These are phyloP conservation scores for Claviceps fusiformis DNA, from an alignment of 2,329 filamentous ascomycete genomes.

Conservation along the genomic window DNA sequence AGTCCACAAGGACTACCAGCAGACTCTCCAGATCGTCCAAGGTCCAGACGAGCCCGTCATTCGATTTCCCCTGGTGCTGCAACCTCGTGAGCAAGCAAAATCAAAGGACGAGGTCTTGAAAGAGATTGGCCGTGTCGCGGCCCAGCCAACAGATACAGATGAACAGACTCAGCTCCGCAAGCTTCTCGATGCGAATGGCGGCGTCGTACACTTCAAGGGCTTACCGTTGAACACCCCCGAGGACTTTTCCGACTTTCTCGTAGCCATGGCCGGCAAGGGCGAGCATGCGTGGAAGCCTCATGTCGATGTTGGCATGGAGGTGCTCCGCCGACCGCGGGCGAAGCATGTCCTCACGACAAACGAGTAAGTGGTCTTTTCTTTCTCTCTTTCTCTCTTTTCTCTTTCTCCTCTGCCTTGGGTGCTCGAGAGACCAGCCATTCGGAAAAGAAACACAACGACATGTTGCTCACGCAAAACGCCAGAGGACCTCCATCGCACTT, in stretches of 20 bases:
- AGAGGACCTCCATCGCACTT: neutral
- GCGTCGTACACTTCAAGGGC: neutral
- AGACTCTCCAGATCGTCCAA: neutral
- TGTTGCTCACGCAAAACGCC: neutral
- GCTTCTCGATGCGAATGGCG: neutral
- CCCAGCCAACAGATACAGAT: neutral
- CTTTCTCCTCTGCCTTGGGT: too few species aligned
- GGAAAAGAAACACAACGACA: neutral
- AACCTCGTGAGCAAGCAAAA: neutral
- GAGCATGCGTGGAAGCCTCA: neutral
- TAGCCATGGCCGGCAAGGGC: neutral
- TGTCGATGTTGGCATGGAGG: neutral
- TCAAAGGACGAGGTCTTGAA: neutral
- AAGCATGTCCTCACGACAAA: neutral
- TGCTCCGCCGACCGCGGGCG: neutral
- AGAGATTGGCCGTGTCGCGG: neutral
- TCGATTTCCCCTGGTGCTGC: neutral
- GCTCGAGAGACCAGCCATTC: too few species aligned
- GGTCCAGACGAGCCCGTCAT: neutral
- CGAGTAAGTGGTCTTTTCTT: neutral
- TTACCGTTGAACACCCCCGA: neutral
- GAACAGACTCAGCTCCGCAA: neutral
- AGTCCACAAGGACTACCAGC: neutral
- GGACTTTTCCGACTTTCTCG: neutral
- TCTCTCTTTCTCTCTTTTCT: too few species aligned